These are phyloP conservation scores for Russula sp. DNA, from an alignment of 768 basidiomycete species.

Conservation along the genomic window DNA sequence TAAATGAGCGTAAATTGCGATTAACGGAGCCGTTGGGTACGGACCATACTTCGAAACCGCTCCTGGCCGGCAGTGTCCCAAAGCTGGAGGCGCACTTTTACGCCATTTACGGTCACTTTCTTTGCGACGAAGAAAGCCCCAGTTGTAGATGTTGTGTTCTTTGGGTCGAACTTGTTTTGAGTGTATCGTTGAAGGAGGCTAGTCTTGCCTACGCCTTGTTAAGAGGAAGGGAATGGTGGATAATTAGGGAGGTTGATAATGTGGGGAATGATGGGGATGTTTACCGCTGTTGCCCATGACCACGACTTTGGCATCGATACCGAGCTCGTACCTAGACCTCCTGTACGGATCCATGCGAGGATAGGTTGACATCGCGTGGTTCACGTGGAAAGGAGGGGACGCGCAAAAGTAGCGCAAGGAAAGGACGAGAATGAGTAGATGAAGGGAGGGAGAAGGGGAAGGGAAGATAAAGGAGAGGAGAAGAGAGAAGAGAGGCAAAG, in stretches of 20 bases:
- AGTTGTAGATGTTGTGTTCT: conserved; percentile 85
- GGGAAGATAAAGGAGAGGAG: conserved; percentile 26
- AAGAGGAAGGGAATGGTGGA: neutral
- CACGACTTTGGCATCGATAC: conserved; percentile 92
- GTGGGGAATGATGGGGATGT: conserved; percentile 22
- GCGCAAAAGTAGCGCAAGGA: conserved; percentile 43
- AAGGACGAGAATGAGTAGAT: conserved; percentile 27
- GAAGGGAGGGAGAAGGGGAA: conserved; percentile 14
- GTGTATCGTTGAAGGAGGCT: conserved; percentile 87
- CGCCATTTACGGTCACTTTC: conserved; percentile 79
- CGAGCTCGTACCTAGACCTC: conserved; percentile 67
- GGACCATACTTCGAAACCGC: conserved; percentile 83
- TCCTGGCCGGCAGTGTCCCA: conserved; percentile 97
- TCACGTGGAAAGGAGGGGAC: conserved; percentile 24
- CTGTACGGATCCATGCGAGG: conserved; percentile 59
- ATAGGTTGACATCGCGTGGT: conserved; percentile 49
- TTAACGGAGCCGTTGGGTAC: conserved; percentile 26
- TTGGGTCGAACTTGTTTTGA: conserved; percentile 83
- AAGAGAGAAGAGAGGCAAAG: no score
- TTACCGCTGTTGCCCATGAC: conserved; percentile 79
- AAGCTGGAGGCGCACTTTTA: conserved; percentile 80
- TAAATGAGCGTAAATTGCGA: conserved; percentile 19
- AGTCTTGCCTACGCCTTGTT: conserved; percentile 83
- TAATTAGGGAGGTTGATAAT: neutral
- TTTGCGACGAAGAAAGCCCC: conserved; percentile 93